phyloP scores from a whole-genome alignment of 306 rosid genomes.

The Begonia peltatifolia region DNA sequence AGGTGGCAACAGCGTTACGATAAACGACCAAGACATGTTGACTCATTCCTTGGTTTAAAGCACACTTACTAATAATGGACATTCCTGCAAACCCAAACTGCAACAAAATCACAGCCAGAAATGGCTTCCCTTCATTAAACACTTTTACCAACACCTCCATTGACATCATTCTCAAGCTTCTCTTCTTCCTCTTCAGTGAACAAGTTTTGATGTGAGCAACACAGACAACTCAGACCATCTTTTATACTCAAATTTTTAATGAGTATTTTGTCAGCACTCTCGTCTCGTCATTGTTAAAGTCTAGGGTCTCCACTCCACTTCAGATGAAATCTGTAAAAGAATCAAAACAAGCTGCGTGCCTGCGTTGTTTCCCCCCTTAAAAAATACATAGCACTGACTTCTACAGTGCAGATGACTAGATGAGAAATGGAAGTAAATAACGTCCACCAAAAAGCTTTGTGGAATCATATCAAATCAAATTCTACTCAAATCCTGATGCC shows the following conservation, averaged over 20 bases:
- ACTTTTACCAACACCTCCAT: constrained; percentile 7
- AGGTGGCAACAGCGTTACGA: constrained; percentile 26
- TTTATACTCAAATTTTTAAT: not conserved
- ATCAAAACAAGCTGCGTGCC: not conserved
- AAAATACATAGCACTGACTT: not conserved
- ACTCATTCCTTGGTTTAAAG: constrained; percentile 39
- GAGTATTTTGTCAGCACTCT: not conserved
- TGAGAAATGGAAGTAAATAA: not conserved
- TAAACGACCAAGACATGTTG: constrained; percentile 30
- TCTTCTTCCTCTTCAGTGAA: not conserved
- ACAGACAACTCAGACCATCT: not conserved
- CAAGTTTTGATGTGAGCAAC: not conserved
- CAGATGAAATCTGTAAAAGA: not conserved
- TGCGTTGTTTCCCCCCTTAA: not conserved
- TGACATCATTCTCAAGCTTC: not conserved
- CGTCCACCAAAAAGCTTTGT: not conserved
- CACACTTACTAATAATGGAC: constrained; percentile 22
- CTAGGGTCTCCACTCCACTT: not conserved
- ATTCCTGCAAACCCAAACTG: constrained; percentile 42
- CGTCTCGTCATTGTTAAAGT: not conserved
- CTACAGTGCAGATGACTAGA: not conserved
- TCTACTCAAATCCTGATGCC: not conserved
- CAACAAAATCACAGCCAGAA: constrained; percentile 19
- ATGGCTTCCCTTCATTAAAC: constrained; percentile 18
- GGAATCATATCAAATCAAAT: not conserved